Percentiles rank a stretch among this genome's conserved stretches.
Evolutionary conservation across 1,139 yeast genomes (phyloP).

Genomic region (Maudiozyma humilis): DNA sequence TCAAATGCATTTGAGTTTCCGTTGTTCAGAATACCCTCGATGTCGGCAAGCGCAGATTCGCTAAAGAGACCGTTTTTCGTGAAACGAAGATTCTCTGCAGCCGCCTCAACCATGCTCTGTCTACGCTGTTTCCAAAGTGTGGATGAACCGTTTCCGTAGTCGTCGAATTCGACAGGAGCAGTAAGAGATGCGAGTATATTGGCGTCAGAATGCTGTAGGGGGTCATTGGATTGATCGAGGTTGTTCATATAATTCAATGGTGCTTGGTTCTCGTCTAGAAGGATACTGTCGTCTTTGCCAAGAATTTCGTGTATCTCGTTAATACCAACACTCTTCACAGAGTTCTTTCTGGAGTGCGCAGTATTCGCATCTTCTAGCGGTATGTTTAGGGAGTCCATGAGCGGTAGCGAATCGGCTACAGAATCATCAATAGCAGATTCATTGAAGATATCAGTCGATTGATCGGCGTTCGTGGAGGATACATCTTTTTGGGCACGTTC

Average conservation of each 20-base stretch:
- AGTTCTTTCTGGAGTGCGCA: conserved; percentile 14
- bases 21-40: conserved; percentile 43
- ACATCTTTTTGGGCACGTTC: conserved; percentile 24
- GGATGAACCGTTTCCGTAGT: conserved; percentile 14
- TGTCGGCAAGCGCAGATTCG: conserved; percentile 62
- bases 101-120: conserved; percentile 63
- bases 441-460: neutral
- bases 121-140: conserved; percentile 38
- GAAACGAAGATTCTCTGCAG: conserved; percentile 63
- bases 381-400: neutral
- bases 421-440: conserved; percentile 7
- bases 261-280: conserved; percentile 16
- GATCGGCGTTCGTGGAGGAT: conserved; percentile 1
- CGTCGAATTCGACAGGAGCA: conserved; percentile 29
- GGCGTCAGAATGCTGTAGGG: conserved; percentile 19
- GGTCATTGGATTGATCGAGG: conserved; percentile 12
- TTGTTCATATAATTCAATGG: conserved; percentile 11
- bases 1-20: conserved; percentile 20
- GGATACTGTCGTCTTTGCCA: conserved; percentile 18
- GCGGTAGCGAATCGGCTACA: conserved; percentile 2
- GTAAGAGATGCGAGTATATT: conserved; percentile 29
- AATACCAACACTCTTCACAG: conserved; percentile 26
- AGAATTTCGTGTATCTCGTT: conserved; percentile 25
- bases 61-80: conserved; percentile 69
- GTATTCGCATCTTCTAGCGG: conserved; percentile 1